Evolutionary conservation across 2,329 filamentous ascomycete species (phyloP).

Genomic region (Xylaria sp.): DNA sequence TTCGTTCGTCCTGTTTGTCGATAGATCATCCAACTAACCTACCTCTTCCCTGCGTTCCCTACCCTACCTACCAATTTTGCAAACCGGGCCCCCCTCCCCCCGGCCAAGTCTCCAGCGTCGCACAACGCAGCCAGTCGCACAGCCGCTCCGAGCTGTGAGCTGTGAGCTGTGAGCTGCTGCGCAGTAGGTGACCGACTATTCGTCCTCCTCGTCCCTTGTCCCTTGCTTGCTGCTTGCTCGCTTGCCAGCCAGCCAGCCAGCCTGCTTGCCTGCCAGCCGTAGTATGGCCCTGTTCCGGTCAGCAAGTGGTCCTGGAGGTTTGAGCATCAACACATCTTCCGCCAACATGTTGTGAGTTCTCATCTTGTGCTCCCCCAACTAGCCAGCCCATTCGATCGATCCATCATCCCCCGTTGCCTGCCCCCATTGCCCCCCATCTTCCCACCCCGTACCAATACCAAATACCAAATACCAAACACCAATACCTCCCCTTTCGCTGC

Average conservation of each 20-base stretch:
- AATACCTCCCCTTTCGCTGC: neutral
- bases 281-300: slow-evolving; percentile 65
- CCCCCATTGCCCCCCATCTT: neutral
- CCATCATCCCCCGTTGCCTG: neutral
- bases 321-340: slow-evolving; percentile 72
- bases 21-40: neutral
- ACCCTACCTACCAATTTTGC: neutral
- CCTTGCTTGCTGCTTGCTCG: neutral
- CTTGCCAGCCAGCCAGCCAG: too few species aligned
- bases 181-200: too few species aligned
- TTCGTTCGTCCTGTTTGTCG: slow-evolving; percentile 11
- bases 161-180: neutral
- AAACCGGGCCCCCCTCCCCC: too few species aligned
- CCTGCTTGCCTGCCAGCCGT: slow-evolving; percentile 3
- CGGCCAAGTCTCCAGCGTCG: neutral
- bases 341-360: slow-evolving; percentile 66
- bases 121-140: slow-evolving; percentile 26
- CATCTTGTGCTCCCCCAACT: slow-evolving; percentile 24
- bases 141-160: slow-evolving; percentile 21
- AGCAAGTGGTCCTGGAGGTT: slow-evolving; percentile 68
- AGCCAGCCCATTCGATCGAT: neutral
- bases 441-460: neutral
- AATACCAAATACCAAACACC: too few species aligned
- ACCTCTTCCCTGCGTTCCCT: neutral
- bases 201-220: neutral